phyloP scores from a whole-genome alignment of 345 rosid genomes.

The Eucalyptus dawsonii region DNA sequence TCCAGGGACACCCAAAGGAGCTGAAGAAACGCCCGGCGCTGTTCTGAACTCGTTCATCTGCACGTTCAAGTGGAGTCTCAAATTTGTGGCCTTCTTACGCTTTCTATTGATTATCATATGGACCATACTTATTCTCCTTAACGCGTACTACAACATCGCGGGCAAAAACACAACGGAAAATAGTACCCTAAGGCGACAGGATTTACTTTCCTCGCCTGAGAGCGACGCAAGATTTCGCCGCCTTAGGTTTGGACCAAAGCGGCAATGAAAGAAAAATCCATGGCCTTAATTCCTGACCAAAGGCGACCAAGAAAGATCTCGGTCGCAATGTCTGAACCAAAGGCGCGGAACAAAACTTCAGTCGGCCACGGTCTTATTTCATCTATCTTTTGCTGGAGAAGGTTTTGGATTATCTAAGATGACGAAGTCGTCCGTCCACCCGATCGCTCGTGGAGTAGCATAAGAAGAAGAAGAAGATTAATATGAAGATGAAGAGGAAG shows the following conservation, averaged over 20 bases:
- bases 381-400: background rate
- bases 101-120: background rate
- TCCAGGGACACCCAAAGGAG: background rate
- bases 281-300: background rate
- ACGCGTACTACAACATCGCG: background rate
- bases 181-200: background rate
- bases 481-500: background rate
- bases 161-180: background rate
- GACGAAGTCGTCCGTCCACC: background rate
- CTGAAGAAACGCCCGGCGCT: background rate
- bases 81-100: background rate
- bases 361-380: background rate
- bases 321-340: background rate
- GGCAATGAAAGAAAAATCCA: background rate
- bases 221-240: background rate
- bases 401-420: background rate
- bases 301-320: background rate
- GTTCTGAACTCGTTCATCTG: conserved; percentile 11
- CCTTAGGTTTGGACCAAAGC: background rate
- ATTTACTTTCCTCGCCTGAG: background rate
- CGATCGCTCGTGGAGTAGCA: background rate
- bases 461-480: background rate
- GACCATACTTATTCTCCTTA: background rate
- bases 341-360: background rate
- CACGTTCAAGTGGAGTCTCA: background rate